phyloP scores from a whole-genome alignment of 306 rosid genomes.

The Psophocarpus tetragonolobus region DNA sequence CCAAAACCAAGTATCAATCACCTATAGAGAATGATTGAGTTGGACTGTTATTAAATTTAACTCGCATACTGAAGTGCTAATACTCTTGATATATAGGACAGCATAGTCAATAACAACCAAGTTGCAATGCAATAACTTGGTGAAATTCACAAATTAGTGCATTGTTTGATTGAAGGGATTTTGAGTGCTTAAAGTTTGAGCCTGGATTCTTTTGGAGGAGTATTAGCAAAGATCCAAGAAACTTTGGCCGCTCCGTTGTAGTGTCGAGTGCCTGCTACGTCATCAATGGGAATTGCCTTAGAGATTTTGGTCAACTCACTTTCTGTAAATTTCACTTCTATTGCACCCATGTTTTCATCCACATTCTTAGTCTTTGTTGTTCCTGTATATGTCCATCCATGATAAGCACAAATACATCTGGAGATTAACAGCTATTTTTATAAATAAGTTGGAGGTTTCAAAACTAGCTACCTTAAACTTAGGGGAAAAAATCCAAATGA shows the following conservation, averaged over 20 bases:
- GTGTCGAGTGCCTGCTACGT: slow-evolving; percentile 53
- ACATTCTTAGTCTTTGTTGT: slow-evolving; percentile 72
- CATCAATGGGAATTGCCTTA: slow-evolving; percentile 48
- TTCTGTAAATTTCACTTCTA: slow-evolving; percentile 51
- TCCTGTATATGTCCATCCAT: slow-evolving; percentile 37
- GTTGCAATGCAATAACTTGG: no score
- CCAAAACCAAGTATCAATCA: background rate
- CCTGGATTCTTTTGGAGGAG: slow-evolving; percentile 48
- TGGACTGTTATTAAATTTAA: background rate
- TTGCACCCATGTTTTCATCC: slow-evolving; percentile 56
- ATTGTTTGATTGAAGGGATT: slow-evolving; percentile 17
- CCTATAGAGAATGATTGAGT: background rate
- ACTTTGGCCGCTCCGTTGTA: background rate
- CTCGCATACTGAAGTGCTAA: background rate
- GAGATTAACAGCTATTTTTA: no score
- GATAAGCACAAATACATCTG: background rate
- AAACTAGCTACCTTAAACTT: no score
- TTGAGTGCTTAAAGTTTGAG: slow-evolving; percentile 23
- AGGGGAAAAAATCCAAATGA: no score
- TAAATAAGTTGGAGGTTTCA: no score
- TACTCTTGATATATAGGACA: no score
- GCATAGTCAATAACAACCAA: background rate
- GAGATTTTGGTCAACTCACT: slow-evolving; percentile 51
- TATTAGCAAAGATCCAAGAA: slow-evolving; percentile 53
- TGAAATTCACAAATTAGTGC: background rate